A percentile compares a stretch with the other conserved stretches of the same genome.
Conservation (phyloP, 306 rosid species). For the Carpinus viminea region DNA sequence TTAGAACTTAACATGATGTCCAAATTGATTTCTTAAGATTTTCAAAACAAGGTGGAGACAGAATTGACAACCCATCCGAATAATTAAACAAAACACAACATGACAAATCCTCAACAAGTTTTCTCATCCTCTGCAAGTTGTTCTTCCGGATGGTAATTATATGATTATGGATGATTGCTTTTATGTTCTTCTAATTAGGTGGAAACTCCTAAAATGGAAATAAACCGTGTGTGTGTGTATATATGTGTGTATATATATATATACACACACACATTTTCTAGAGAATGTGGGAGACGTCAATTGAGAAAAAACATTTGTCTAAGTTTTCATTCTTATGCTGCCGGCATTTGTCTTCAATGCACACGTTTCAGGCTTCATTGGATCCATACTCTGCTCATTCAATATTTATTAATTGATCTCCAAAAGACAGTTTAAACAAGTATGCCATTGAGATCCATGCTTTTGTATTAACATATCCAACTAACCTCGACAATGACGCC, state of each 20-base stretch:
- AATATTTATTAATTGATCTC: too few species aligned
- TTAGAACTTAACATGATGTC: not conserved
- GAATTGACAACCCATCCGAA: not conserved
- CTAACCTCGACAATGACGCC: not conserved
- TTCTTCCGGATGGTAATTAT: not conserved
- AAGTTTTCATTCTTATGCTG: too few species aligned
- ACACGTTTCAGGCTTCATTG: too few species aligned
- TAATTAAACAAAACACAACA: not conserved
- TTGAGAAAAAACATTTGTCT: too few species aligned
- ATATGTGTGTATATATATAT: too few species aligned
- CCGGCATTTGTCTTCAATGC: constrained; percentile 3
- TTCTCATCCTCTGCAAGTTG: not conserved
- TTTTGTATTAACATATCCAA: too few species aligned
- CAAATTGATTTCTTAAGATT: not conserved
- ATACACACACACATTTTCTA: too few species aligned
- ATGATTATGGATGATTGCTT: not conserved
- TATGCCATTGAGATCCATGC: too few species aligned
- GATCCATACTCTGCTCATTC: too few species aligned
- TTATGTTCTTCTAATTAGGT: not conserved
- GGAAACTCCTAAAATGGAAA: not conserved
- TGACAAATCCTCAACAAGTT: not conserved
- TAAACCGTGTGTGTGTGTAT: too few species aligned
- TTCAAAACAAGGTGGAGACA: not conserved
- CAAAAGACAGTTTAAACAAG: too few species aligned
- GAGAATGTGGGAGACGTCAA: too few species aligned